Base-by-base conservation (phyloP, 345 rosid species). In the Mercurialis annua region DNA sequence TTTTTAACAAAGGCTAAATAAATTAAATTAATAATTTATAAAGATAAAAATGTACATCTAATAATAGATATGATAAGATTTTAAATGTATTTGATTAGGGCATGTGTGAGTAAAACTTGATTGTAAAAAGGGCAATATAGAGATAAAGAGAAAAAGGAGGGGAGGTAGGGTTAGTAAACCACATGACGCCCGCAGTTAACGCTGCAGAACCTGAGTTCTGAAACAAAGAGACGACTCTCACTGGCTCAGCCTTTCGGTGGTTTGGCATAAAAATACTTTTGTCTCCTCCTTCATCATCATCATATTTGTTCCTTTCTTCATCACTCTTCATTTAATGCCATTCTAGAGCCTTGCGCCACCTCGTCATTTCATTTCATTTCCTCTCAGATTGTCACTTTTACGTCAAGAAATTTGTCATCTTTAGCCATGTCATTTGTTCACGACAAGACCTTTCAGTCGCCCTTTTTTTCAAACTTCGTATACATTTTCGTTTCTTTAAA, bases 171-270 rank as follows among this genome's bases (percentile, higher is more conserved):
- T 26, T 33, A 24, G 54, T 0, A 34, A 64, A 34, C 60, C 69
- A 66, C 69, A 23, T 20, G 59, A 64, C 76, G 14, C 76, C 76
- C 73, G 82, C 44, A 15, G 73, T 38, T 55, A 34, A 1, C 57
- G 79, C 71, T 71, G 73, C 61, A 26, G 46, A 2, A n/a, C 16
- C 18, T 18, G 38, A 15, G 31, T 6, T 8, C 20, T n/a, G 42
- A n/a, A 11, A 30, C 29, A 31, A 36, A 14, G 30, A 30, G 14
- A 56, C 23, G 10, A 56, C 23, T 5, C 69, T 33, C 10, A 59
- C 9, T 47, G 65, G 71, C 34, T 27, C 48, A 58, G n/a, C 55
- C n/a, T 59, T 58, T 47, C 55, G 64, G 71, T 68, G 47, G 31
- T 24, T 44, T 12, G 5, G 4, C 31, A 30, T 63, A 29, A 18